Percentiles rank a stretch among this genome's conserved stretches.
Conservation (phyloP, 2,329 filamentous ascomycete genomes). For the Metarhizium humberi region DNA sequence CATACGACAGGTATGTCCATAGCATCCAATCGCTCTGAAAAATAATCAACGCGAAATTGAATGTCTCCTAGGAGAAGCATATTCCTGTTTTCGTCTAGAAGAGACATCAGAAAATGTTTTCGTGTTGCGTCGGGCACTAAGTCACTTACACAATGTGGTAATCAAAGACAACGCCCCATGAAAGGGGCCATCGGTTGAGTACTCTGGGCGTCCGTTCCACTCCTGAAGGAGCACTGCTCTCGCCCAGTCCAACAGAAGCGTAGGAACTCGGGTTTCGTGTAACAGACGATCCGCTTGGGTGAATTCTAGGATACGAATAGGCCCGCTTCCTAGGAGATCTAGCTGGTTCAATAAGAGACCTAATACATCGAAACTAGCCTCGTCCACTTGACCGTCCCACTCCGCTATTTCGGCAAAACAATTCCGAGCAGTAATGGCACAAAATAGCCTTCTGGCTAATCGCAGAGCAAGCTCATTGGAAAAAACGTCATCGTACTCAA, state of each 20-base stretch:
- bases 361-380: conserved; percentile 31
- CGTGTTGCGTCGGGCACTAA: neutral
- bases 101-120: conserved; percentile 9
- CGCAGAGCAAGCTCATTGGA: conserved; percentile 51
- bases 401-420: conserved; percentile 37
- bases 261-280: conserved; percentile 48
- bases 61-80: conserved; percentile 55
- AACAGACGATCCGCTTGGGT: conserved; percentile 39
- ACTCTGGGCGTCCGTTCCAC: conserved; percentile 68
- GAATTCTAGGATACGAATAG: conserved; percentile 37
- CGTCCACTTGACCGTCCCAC: conserved; percentile 25
- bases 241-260: conserved; percentile 59
- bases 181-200: conserved; percentile 61
- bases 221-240: conserved; percentile 65
- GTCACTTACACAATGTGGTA: conserved; percentile 56
- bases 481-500: conserved; percentile 55
- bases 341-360: conserved; percentile 42
- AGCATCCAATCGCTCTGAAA: conserved; percentile 66
- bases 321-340: conserved; percentile 38
- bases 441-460: conserved; percentile 48
- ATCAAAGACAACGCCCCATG: conserved; percentile 71
- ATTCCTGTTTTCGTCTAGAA: conserved; percentile 50
- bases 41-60: conserved; percentile 66
- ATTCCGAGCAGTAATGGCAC: conserved; percentile 44
- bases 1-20: conserved; percentile 67